phyloP scores from a whole-genome alignment of 2,329 filamentous ascomycete genomes.

The Ceratocystis albifundus region DNA sequence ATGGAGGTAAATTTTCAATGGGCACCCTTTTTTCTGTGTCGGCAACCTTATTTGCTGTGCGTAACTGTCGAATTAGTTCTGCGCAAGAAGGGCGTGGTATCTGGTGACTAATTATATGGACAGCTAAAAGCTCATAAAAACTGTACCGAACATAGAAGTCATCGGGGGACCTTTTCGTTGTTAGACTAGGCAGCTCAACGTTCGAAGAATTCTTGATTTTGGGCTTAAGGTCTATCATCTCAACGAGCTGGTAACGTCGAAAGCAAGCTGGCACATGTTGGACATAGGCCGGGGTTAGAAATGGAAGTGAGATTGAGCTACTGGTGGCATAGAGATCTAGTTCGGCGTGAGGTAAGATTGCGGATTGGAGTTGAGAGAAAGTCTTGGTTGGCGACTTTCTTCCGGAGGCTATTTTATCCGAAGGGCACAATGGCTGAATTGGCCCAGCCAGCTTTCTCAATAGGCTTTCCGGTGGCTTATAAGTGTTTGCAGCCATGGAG shows the following conservation, averaged over 20 bases:
- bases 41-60: neutral
- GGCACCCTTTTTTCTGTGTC: neutral
- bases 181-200: neutral
- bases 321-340: neutral
- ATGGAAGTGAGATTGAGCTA: too few species aligned
- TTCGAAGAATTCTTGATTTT: neutral
- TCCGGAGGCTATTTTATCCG: neutral
- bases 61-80: conserved; percentile 18
- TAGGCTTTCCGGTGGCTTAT: neutral
- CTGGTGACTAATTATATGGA: neutral
- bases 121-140: conserved; percentile 17
- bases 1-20: neutral
- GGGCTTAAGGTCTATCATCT: neutral
- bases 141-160: conserved; percentile 16
- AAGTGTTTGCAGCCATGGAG: neutral
- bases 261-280: neutral
- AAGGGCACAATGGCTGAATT: neutral
- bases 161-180: neutral
- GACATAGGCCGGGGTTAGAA: neutral
- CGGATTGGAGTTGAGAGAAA: too few species aligned
- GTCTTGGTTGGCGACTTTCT: too few species aligned
- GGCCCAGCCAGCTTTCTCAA: neutral
- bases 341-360: neutral
- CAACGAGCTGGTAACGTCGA: neutral
- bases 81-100: conserved; percentile 15